Conservation (phyloP, 768 basidiomycete species). For the Coprinellus aureogranulatus region DNA sequence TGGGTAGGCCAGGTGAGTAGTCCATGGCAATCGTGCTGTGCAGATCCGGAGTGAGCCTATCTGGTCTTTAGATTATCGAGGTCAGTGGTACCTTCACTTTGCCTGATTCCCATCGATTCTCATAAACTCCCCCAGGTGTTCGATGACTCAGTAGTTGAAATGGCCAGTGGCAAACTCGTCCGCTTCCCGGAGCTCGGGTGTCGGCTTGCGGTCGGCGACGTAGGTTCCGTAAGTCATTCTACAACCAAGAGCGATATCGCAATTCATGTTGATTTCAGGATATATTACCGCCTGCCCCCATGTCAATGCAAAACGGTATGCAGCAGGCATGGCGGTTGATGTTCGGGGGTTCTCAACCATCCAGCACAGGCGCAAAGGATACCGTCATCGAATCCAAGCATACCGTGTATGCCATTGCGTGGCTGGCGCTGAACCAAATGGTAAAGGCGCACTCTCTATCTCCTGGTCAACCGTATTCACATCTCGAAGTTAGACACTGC, state of each 20-base stretch:
- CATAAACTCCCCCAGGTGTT: slow-evolving; percentile 53
- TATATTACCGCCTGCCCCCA: slow-evolving; percentile 54
- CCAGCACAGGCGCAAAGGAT: slow-evolving; percentile 43
- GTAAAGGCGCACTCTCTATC: slow-evolving; percentile 38
- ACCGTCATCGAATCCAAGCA: slow-evolving; percentile 73
- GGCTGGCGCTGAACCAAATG: slow-evolving; percentile 86
- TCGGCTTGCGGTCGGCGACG: slow-evolving; percentile 71
- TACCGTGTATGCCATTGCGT: slow-evolving; percentile 75
- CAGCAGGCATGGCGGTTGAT: slow-evolving; percentile 44
- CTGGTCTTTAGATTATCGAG: slow-evolving; percentile 70
- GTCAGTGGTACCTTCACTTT: slow-evolving; percentile 46
- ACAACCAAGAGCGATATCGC: not conserved
- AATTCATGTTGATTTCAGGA: slow-evolving; percentile 40
- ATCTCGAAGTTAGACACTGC: slow-evolving; percentile 54
- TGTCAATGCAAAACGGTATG: slow-evolving; percentile 27
- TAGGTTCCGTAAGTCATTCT: slow-evolving; percentile 55
- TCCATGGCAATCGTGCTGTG: no score
- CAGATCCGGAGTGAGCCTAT: no score
- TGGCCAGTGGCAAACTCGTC: slow-evolving; percentile 62
- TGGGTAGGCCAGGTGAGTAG: slow-evolving; percentile 94
- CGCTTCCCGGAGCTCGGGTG: slow-evolving; percentile 77
- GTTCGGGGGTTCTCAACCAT: slow-evolving; percentile 33
- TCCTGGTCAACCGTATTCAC: slow-evolving; percentile 5
- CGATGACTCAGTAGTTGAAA: slow-evolving; percentile 76
- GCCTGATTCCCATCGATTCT: slow-evolving; percentile 2